These are phyloP conservation scores for Eucalyptus sideroxylon DNA, from an alignment of 345 rosid species.

Conservation along the genomic window DNA sequence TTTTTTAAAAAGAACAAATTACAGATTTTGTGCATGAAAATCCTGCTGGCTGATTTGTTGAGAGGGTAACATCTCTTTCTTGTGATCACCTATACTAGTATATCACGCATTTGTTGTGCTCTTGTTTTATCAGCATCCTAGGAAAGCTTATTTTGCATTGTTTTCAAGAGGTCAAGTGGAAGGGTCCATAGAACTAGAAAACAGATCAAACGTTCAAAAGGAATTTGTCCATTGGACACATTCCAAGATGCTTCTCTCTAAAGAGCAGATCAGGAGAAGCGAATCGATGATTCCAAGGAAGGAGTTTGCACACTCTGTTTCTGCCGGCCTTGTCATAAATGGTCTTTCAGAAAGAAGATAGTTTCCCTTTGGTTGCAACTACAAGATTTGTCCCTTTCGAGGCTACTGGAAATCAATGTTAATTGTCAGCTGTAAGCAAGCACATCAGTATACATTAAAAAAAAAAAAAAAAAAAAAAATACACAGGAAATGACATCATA, in stretches of 20 bases:
- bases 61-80: neutral
- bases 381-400: neutral
- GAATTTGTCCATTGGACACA: neutral
- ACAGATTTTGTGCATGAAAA: neutral
- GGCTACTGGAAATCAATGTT: neutral
- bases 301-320: neutral
- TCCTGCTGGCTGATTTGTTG: neutral
- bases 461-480: neutral
- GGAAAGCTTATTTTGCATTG: neutral
- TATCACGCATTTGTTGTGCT: neutral
- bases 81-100: neutral
- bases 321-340: neutral
- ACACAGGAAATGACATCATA: neutral
- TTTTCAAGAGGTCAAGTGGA: neutral
- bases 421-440: neutral
- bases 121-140: neutral
- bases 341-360: neutral
- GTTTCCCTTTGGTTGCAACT: neutral
- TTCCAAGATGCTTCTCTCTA: neutral
- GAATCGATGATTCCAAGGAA: neutral
- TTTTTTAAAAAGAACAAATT: neutral
- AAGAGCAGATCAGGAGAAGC: neutral
- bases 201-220: neutral
- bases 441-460: neutral
- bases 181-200: neutral